Conservation (phyloP, 352 stramenopile genomes). For the Hyaloperonospora brassicae region DNA sequence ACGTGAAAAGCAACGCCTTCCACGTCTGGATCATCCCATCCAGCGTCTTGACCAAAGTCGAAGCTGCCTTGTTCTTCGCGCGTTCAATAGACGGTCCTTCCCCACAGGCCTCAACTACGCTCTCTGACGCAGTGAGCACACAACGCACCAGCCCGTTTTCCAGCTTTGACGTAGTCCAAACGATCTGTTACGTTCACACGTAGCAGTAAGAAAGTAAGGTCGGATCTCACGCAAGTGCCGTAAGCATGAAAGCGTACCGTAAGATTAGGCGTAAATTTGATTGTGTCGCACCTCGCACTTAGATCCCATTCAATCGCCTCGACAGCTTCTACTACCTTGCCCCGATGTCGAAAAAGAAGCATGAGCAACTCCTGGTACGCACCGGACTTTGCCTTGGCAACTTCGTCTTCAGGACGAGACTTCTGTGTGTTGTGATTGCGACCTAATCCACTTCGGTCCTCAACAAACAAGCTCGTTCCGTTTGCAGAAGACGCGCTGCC, state of each 20-base stretch:
- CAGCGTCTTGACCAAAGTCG: conserved; percentile 29
- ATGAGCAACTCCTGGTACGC: conserved; percentile 55
- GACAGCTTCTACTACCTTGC: conserved; percentile 28
- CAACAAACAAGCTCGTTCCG: conserved; percentile 28
- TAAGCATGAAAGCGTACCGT: conserved; percentile 14
- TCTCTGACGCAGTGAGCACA: conserved; percentile 28
- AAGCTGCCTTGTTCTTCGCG: conserved; percentile 26
- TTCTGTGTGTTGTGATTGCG: conserved; percentile 10
- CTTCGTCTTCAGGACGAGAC: conserved; percentile 26
- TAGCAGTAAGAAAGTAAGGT: too few relatives aligned
- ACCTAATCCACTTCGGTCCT: conserved; percentile 42
- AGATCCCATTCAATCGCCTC: conserved; percentile 40
- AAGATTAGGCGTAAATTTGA: conserved; percentile 22
- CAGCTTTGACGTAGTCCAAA: conserved; percentile 15
- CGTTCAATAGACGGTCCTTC: conserved; percentile 27
- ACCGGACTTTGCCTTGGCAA: conserved; percentile 38
- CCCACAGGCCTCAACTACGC: conserved; percentile 23
- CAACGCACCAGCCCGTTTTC: conserved; percentile 22
- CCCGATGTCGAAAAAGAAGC: conserved; percentile 41
- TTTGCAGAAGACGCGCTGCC: background rate
- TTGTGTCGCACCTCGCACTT: conserved; percentile 16
- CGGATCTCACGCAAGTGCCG: background rate
- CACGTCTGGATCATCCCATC: conserved; percentile 42
- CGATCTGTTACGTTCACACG: conserved; percentile 13
- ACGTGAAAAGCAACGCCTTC: conserved; percentile 38